Evolutionary conservation across 2,329 filamentous ascomycete genomes (phyloP), one percentile per base, ranked within the genome.

Genomic region (Cordyceps farinosa): DNA sequence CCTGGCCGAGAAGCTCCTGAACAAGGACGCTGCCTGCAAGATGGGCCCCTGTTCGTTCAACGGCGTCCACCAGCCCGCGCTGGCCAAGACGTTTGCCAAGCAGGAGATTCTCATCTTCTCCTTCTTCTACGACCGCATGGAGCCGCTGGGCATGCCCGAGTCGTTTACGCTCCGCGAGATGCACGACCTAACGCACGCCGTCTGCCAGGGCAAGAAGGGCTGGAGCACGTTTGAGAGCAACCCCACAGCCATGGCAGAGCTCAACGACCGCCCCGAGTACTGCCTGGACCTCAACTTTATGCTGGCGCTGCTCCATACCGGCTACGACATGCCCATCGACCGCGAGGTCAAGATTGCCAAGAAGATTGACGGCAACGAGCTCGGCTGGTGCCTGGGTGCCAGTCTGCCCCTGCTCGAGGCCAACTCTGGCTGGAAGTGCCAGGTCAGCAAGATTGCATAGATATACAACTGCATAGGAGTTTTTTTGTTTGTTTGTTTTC

Each of bases 231-330:
- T 99, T 73, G 80, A 84, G 62, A 84, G 84, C 63, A 83, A 97
- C 29, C 87, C 90, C 6, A 88, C 86, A 27, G 96, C 94, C 0
- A 76, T 97, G 58, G 83, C 89, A 1, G 92, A 98, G 79, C 83
- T 99, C 38, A 80, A 82, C 61, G 92, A 85, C 66, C 86, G 94
- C 64, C 92, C 95, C 2, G 93, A 99, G 77, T 91, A 90, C 77
- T 99, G 95, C 78, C 79, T 99, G 70, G 95, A 99, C 77, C 80
- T 99, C 70, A 99, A 91, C 80, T 99, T 98, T 74, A 97, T 97
- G 92, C 80, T 96, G 70, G 91, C 91, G 32, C 82, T 99, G 63
- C 80, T 98, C 61, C 93, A 98, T 77, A 96, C 92, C 6, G 95
- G 95, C 3, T 99, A 99, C 72, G 95, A 98, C 69, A 97, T 99